phyloP scores from a whole-genome alignment of 2,329 filamentous ascomycete species.

The Colletotrichum sp. region DNA sequence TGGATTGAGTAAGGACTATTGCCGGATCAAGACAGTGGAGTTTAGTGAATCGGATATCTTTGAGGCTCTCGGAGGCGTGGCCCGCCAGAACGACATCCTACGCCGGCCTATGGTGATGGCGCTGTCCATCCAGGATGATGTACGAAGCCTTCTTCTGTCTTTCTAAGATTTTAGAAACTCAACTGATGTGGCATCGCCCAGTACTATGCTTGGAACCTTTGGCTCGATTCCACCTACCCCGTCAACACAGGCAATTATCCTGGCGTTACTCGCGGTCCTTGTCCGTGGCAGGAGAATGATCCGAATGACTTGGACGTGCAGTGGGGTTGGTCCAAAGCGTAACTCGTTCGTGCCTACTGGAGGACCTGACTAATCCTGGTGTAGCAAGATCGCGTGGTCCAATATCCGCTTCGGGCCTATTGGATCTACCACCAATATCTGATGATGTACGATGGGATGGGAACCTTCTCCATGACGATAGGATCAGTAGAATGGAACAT shows the following conservation, averaged over 20 bases:
- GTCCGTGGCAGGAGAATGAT: neutral
- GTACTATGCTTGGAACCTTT: slow-evolving; percentile 4
- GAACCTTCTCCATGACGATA: neutral
- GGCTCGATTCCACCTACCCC: slow-evolving; percentile 13
- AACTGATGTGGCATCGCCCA: neutral
- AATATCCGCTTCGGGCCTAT: slow-evolving; percentile 54
- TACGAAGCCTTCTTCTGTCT: neutral
- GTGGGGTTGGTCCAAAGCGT: neutral
- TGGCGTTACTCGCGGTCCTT: neutral
- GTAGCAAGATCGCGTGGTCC: slow-evolving; percentile 47
- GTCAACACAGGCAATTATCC: neutral
- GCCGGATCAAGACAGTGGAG: neutral
- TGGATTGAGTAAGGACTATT: neutral
- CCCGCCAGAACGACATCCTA: neutral
- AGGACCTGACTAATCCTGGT: neutral
- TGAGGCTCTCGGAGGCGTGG: neutral
- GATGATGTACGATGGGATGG: neutral
- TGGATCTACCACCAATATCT: slow-evolving; percentile 37
- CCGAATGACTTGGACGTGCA: neutral
- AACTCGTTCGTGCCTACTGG: neutral
- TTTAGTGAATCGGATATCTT: neutral
- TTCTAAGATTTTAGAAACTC: rapidly evolving
- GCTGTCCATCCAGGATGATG: slow-evolving; percentile 14
- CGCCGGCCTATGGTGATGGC: slow-evolving; percentile 4
- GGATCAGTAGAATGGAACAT: rapidly evolving